Conservation (phyloP, 805 yeast genomes). For the Clavispora phyllophila region DNA sequence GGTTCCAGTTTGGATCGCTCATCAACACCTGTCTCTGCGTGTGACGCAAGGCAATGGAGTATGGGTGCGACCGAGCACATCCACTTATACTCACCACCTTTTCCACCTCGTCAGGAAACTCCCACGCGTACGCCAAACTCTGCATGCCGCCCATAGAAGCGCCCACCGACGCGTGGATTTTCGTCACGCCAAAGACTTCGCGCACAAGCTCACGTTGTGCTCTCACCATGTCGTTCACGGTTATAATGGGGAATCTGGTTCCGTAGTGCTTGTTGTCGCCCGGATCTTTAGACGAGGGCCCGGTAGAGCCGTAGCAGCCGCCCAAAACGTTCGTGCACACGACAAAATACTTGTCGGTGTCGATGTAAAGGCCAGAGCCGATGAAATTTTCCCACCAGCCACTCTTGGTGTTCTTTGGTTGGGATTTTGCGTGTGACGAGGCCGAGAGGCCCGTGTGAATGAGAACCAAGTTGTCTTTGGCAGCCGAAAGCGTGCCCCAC, state of each 20-base stretch:
- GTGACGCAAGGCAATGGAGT: slow-evolving; percentile 88
- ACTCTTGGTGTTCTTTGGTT: slow-evolving; percentile 55
- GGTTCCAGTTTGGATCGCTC: slow-evolving; percentile 93
- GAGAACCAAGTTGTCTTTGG: slow-evolving; percentile 66
- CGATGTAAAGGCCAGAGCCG: slow-evolving; percentile 76
- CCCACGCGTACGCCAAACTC: slow-evolving; percentile 79
- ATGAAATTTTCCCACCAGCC: slow-evolving; percentile 98
- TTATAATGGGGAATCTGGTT: slow-evolving; percentile 80
- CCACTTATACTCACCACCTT: slow-evolving; percentile 81
- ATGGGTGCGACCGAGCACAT: slow-evolving; percentile 91
- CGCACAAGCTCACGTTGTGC: slow-evolving; percentile 72
- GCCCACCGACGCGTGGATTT: slow-evolving; percentile 76
- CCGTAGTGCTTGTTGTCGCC: slow-evolving; percentile 64
- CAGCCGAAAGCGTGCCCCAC: slow-evolving; percentile 73
- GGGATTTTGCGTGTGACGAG: slow-evolving; percentile 89
- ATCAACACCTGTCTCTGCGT: slow-evolving; percentile 89
- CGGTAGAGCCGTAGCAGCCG: slow-evolving; percentile 93
- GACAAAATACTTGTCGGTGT: slow-evolving; percentile 75
- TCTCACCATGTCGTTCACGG: slow-evolving; percentile 85
- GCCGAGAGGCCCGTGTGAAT: slow-evolving; percentile 91
- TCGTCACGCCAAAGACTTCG: slow-evolving; percentile 56
- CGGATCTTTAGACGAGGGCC: slow-evolving; percentile 80
- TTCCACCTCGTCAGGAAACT: slow-evolving; percentile 71
- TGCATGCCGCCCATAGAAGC: slow-evolving; percentile 99
- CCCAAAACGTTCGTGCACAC: slow-evolving; percentile 91